Evolutionary conservation across 164 flowering plant species (phyloP).

Genomic region (Kingdonia uniflora): DNA sequence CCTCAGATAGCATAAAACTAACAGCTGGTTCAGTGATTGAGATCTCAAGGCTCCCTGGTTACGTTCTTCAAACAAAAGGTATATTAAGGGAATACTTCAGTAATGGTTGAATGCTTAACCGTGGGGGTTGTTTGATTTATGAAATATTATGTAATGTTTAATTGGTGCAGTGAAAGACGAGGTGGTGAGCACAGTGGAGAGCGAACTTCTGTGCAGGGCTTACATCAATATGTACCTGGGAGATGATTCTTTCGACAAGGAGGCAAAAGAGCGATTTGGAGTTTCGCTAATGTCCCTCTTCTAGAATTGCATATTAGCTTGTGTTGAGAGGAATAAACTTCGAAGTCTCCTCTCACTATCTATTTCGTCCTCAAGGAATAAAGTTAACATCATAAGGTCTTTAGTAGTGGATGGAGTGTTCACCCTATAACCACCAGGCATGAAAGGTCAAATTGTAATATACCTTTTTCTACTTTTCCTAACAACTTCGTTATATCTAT

Average conservation of each 20-base stretch:
- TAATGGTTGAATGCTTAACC: too few species aligned
- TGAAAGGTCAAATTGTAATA: too few species aligned
- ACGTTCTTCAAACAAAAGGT: slow-evolving; percentile 47
- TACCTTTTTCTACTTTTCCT: too few species aligned
- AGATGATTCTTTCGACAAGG: slow-evolving; percentile 48
- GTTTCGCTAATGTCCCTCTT: slow-evolving; percentile 34
- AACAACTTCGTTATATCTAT: too few species aligned
- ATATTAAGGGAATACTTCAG: too few species aligned
- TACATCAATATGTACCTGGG: slow-evolving; percentile 44
- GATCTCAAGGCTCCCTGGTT: slow-evolving; percentile 43
- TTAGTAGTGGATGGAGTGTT: too few species aligned
- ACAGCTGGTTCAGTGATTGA: slow-evolving; percentile 43
- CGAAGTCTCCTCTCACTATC: too few species aligned
- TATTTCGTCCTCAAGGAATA: too few species aligned
- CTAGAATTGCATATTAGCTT: slow-evolving; percentile 10
- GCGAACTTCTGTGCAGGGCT: slow-evolving; percentile 59
- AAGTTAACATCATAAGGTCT: too few species aligned
- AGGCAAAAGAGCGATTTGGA: slow-evolving; percentile 52
- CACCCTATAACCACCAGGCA: too few species aligned
- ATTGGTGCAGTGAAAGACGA: slow-evolving; percentile 38
- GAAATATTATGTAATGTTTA: not conserved
- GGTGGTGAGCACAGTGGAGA: slow-evolving; percentile 46
- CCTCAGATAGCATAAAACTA: slow-evolving; percentile 45
- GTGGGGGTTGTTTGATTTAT: too few species aligned
- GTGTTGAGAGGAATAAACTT: too few species aligned